Percentiles rank a stretch among this genome's conserved stretches.
Conservation (phyloP, 2,329 filamentous ascomycete species). For the Clonostachys rhizophaga region DNA sequence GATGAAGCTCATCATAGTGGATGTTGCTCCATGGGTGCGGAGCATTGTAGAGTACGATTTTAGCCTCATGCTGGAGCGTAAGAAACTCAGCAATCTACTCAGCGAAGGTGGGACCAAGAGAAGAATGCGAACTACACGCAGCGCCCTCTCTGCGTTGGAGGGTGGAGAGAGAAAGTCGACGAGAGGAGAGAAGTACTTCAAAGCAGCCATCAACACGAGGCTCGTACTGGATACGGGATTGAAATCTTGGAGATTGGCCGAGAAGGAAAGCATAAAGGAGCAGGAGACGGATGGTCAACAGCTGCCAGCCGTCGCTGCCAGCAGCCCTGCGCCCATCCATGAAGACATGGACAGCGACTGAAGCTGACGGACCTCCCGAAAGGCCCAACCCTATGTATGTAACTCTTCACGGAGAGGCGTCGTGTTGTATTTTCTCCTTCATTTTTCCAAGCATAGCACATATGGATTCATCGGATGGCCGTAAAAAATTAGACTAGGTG, state of each 20-base stretch:
- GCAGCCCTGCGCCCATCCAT: too few relatives aligned
- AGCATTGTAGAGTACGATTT: conserved; percentile 75
- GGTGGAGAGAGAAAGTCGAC: conserved; percentile 64
- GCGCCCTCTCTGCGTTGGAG: conserved; percentile 72
- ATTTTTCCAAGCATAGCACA: too few relatives aligned
- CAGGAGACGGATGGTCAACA: neutral
- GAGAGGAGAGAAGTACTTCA: conserved; percentile 70
- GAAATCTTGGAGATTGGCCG: conserved; percentile 26
- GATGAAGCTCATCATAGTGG: conserved; percentile 59
- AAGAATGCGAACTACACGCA: conserved; percentile 65
- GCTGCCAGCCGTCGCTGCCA: too few relatives aligned
- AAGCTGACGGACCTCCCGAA: too few relatives aligned
- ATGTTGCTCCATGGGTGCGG: conserved; percentile 88
- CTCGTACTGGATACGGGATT: conserved; percentile 63
- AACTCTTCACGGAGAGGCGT: too few relatives aligned
- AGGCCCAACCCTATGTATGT: too few relatives aligned
- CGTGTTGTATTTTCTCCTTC: too few relatives aligned
- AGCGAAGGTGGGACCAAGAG: conserved; percentile 48
- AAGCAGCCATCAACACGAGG: conserved; percentile 50
- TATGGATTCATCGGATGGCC: too few relatives aligned
- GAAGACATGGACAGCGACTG: too few relatives aligned
- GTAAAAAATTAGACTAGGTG: too few relatives aligned
- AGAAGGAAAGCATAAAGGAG: conserved; percentile 9
- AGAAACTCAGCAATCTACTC: conserved; percentile 56
- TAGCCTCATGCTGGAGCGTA: conserved; percentile 62